These are phyloP conservation scores for Penicillium sp. DNA, from an alignment of 2,329 filamentous ascomycete species.

Conservation along the genomic window DNA sequence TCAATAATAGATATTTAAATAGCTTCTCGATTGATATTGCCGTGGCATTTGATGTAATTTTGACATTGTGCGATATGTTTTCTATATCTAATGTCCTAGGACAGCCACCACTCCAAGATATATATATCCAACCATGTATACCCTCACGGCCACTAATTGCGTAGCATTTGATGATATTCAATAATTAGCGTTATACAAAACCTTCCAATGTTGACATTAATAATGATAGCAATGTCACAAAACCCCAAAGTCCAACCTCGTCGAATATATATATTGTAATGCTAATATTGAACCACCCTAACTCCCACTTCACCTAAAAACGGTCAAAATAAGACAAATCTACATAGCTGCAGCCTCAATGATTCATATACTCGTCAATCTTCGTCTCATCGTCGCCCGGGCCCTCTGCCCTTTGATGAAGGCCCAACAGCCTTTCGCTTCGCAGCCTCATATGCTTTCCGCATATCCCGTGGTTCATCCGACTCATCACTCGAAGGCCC, in stretches of 20 bases:
- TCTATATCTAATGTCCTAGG: background rate
- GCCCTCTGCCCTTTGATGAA: background rate
- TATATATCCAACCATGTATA: background rate
- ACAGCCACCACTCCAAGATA: background rate
- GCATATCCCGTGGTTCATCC: constrained; percentile 31
- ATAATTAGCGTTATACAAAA: too few relatives aligned
- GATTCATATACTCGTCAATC: background rate
- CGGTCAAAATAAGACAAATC: background rate
- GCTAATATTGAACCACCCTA: background rate
- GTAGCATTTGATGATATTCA: background rate
- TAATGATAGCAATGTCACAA: too few relatives aligned
- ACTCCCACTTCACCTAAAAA: background rate
- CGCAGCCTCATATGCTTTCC: constrained; percentile 30
- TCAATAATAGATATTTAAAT: background rate
- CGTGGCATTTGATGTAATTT: background rate
- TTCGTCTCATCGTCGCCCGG: constrained; percentile 4
- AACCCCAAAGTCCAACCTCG: background rate
- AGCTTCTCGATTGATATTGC: background rate
- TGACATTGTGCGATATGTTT: background rate
- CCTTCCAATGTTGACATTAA: background rate
- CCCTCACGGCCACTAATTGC: background rate
- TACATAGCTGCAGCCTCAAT: background rate
- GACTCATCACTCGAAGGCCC: constrained; percentile 48
- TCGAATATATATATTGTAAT: background rate
- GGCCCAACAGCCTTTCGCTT: constrained; percentile 29